Percentiles rank a stretch among this genome's conserved stretches.
These are phyloP conservation scores for Cystoderma amianthinum DNA, from an alignment of 768 basidiomycete genomes.

Conservation along the genomic window DNA sequence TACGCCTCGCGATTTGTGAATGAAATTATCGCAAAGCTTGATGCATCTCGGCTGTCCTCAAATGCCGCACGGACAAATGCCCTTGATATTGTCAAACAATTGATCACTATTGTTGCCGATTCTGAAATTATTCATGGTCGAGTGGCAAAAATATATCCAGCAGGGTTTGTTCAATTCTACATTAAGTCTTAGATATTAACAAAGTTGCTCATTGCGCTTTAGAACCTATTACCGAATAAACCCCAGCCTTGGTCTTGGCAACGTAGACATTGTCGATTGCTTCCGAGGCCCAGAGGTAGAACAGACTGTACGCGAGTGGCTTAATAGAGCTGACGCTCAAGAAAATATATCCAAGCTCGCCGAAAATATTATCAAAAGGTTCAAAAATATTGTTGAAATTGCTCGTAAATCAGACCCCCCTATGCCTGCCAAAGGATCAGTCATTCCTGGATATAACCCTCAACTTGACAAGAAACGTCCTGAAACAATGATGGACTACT, in stretches of 20 bases:
- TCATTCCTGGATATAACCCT: slow-evolving; percentile 15
- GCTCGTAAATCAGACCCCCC: slow-evolving; percentile 12
- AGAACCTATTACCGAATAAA: slow-evolving; percentile 9
- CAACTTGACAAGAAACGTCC: slow-evolving; percentile 18
- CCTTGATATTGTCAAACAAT: slow-evolving; percentile 9
- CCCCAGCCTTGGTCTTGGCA: slow-evolving; percentile 10
- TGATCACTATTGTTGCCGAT: slow-evolving; percentile 10
- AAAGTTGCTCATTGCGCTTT: slow-evolving; percentile 1
- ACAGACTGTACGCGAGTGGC: slow-evolving; percentile 7
- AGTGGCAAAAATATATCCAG: neutral
- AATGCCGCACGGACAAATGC: slow-evolving; percentile 5
- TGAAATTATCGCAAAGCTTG: slow-evolving; percentile 7
- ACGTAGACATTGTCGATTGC: slow-evolving; percentile 10
- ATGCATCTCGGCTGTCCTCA: neutral
- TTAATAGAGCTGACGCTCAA: slow-evolving; percentile 5
- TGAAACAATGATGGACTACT: slow-evolving; percentile 13
- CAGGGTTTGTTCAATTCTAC: too few species aligned
- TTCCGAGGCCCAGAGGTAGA: slow-evolving; percentile 10
- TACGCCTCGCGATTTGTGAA: slow-evolving; percentile 8
- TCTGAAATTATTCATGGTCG: slow-evolving; percentile 7
- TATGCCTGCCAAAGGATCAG: slow-evolving; percentile 9
- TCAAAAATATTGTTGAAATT: slow-evolving; percentile 1
- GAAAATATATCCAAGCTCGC: slow-evolving; percentile 1
- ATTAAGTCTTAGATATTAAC: slow-evolving; percentile 5
- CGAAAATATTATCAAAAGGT: slow-evolving; percentile 7